Percentiles rank a stretch among this genome's conserved stretches.
Conservation (phyloP, 495 filamentous ascomycete species). For the Hypoxylon fuscum region DNA sequence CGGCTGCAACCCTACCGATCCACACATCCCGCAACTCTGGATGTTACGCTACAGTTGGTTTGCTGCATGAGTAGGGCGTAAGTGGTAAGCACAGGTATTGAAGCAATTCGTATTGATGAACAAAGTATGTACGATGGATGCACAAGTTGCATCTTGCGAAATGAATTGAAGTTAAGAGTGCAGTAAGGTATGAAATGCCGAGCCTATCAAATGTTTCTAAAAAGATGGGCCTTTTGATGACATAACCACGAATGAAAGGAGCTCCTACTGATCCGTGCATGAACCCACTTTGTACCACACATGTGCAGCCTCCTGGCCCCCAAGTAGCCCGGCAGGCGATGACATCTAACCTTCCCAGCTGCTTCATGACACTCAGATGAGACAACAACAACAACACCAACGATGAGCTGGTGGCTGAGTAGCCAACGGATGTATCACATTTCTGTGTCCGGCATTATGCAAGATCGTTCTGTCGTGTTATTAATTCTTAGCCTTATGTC, state of each 20-base stretch:
- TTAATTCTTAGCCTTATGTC: not conserved
- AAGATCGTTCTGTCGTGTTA: conserved; percentile 9
- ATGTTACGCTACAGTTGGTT: conserved; percentile 12
- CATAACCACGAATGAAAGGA: too few relatives aligned
- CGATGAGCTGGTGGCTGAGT: not conserved
- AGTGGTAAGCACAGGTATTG: conserved; percentile 17
- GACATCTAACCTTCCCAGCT: not conserved
- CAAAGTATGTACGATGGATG: not conserved
- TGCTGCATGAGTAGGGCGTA: conserved; percentile 2
- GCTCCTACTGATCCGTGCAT: too few relatives aligned
- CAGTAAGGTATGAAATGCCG: too few relatives aligned
- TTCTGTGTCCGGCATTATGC: conserved; percentile 3
- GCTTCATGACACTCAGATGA: conserved; percentile 24
- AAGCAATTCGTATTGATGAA: conserved; percentile 11
- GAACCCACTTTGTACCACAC: too few relatives aligned
- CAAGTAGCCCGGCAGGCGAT: too few relatives aligned
- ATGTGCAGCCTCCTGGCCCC: too few relatives aligned
- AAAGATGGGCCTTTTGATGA: too few relatives aligned
- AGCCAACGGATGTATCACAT: conserved; percentile 16
- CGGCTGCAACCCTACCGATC: conserved; percentile 41
- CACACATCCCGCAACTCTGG: conserved; percentile 27
- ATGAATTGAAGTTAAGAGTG: not conserved
- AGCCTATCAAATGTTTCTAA: too few relatives aligned
- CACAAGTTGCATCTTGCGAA: not conserved
- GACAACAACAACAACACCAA: conserved; percentile 8